Evolutionary conservation across 768 basidiomycete genomes (phyloP).

Genomic region (Daedalea quercina): DNA sequence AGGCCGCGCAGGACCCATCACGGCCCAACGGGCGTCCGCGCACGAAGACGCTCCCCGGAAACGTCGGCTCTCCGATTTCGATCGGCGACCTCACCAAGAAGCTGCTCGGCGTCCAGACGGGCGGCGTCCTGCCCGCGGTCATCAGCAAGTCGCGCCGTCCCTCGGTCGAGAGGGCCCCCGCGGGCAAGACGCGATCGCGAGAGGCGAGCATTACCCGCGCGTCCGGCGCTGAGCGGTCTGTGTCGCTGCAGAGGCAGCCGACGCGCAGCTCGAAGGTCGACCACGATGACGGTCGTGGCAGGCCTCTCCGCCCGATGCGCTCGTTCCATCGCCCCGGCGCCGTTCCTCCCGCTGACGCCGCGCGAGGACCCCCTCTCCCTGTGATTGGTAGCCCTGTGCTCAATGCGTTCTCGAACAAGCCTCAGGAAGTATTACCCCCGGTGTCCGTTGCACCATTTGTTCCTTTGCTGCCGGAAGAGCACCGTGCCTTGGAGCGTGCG

Average conservation of each 20-base stretch:
- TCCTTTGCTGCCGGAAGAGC: constrained; percentile 3
- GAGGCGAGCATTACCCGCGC: neutral
- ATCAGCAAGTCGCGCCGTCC: constrained; percentile 8
- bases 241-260: constrained; percentile 11
- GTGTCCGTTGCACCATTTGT: constrained; percentile 5
- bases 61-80: constrained; percentile 34
- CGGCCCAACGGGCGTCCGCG: constrained; percentile 29
- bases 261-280: constrained; percentile 16
- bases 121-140: constrained; percentile 3
- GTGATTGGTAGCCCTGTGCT: constrained; percentile 4
- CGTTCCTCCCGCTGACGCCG: constrained; percentile 4
- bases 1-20: neutral
- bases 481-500: constrained; percentile 14
- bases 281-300: constrained; percentile 16
- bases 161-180: constrained; percentile 4
- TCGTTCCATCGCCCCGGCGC: constrained; percentile 50
- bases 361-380: constrained; percentile 1
- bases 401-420: constrained; percentile 11
- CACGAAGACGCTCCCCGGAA: constrained; percentile 38
- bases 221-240: neutral
- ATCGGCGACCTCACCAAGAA: constrained; percentile 55
- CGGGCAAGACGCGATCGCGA: neutral
- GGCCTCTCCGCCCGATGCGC: constrained; percentile 40
- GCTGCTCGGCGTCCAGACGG: constrained; percentile 43
- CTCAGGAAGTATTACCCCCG: constrained; percentile 10